Evolutionary conservation across 2,329 filamentous ascomycete species (phyloP).

Genomic region (Clonostachys chloroleuca): DNA sequence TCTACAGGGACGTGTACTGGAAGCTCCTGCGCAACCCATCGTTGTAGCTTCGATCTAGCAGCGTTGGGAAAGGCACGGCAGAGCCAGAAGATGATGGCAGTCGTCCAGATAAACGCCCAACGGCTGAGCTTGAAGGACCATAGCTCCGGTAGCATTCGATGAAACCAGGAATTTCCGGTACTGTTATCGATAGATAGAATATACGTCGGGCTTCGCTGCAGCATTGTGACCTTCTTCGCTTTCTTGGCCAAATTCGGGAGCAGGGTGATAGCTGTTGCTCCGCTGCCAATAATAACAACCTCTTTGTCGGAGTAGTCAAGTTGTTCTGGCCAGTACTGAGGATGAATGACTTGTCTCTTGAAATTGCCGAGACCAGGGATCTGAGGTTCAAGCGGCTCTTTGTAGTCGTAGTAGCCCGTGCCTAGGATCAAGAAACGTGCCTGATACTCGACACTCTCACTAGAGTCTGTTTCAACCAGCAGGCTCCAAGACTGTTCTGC

Average conservation of each 20-base stretch:
- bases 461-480: conserved; percentile 12
- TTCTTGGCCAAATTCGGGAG: conserved; percentile 62
- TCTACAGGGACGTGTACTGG: conserved; percentile 45
- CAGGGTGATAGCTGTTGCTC: conserved; percentile 73
- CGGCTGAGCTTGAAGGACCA: conserved; percentile 37
- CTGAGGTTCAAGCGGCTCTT: conserved; percentile 49
- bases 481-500: conserved; percentile 24
- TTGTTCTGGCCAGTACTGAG: conserved; percentile 68
- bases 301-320: conserved; percentile 60
- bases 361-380: conserved; percentile 65
- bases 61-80: conserved; percentile 47
- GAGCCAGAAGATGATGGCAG: conserved; percentile 38
- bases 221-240: conserved; percentile 65
- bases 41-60: conserved; percentile 39
- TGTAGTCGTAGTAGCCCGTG: conserved; percentile 69
- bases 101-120: conserved; percentile 37
- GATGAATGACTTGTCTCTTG: conserved; percentile 58
- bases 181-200: conserved; percentile 43
- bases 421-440: conserved; percentile 56
- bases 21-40: conserved; percentile 37
- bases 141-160: conserved; percentile 34
- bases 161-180: conserved; percentile 24
- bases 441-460: conserved; percentile 17
- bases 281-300: conserved; percentile 67
- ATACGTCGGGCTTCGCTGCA: conserved; percentile 72